phyloP scores from a whole-genome alignment of 2,329 filamentous ascomycete species.

The Triangularia setosa region DNA sequence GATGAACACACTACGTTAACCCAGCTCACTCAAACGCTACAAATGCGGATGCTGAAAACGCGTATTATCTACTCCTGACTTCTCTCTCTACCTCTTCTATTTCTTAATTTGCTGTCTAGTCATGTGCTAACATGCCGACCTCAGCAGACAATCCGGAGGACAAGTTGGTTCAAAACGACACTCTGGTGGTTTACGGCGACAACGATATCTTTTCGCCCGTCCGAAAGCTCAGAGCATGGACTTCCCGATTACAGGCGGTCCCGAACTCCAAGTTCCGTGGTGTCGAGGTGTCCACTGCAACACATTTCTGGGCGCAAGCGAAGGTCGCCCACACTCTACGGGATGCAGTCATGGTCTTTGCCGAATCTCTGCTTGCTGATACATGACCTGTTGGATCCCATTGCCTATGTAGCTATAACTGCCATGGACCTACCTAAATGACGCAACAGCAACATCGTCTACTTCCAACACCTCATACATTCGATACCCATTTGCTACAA shows the following conservation, averaged over 20 bases:
- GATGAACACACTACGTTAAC: not conserved
- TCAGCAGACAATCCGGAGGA: constrained; percentile 39
- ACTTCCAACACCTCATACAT: not conserved
- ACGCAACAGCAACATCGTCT: not conserved
- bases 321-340: constrained; percentile 35
- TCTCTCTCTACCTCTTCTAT: not conserved
- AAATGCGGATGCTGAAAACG: not conserved
- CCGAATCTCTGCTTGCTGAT: constrained; percentile 21
- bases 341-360: constrained; percentile 32
- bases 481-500: constrained; percentile 2
- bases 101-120: not conserved
- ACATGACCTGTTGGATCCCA: not conserved
- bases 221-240: constrained; percentile 25
- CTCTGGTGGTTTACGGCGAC: constrained; percentile 47
- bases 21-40: not conserved
- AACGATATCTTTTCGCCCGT: constrained; percentile 24
- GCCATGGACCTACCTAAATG: not conserved
- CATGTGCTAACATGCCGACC: not conserved
- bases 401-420: not conserved
- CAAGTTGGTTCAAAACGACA: constrained; percentile 56
- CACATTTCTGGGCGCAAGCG: constrained; percentile 52
- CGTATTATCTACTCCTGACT: not conserved
- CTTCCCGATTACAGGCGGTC: constrained; percentile 41
- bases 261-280: constrained; percentile 40
- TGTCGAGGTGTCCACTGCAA: constrained; percentile 44